These are phyloP conservation scores for Candida silvicultrix DNA, from an alignment of 805 yeast species.

Conservation along the genomic window DNA sequence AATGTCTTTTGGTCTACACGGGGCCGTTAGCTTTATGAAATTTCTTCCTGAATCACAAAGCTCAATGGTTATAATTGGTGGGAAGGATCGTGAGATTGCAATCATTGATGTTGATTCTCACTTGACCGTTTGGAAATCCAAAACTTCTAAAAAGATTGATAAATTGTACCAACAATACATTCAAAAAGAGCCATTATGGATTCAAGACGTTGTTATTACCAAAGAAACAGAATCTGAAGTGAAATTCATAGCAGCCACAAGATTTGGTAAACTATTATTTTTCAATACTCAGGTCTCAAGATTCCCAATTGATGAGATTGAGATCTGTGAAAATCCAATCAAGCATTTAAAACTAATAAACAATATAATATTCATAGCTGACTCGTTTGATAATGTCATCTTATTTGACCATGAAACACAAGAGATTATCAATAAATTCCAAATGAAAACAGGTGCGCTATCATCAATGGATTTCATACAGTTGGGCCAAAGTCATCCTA, in stretches of 20 bases:
- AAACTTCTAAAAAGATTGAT: conserved; percentile 5
- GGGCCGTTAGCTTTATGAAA: conserved; percentile 16
- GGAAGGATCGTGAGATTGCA: conserved; percentile 18
- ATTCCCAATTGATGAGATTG: conserved; percentile 17
- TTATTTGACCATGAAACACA: conserved; percentile 8
- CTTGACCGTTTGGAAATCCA: conserved; percentile 18
- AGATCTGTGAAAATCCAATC: conserved; percentile 17
- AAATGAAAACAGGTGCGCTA: conserved; percentile 18
- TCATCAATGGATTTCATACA: conserved; percentile 6
- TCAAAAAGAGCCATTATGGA: conserved; percentile 17
- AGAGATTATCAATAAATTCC: conserved; percentile 7
- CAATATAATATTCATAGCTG: conserved; percentile 9
- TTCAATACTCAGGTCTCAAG: conserved; percentile 14
- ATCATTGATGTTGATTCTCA: conserved; percentile 14
- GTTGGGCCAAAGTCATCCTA: conserved; percentile 1
- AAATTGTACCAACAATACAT: conserved; percentile 1
- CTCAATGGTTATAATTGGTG: conserved; percentile 12
- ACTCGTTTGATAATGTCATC: conserved; percentile 16
- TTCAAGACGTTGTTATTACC: conserved; percentile 13
- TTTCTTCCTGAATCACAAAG: conserved; percentile 6
- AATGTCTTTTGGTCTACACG: conserved; percentile 21
- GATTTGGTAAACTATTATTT: conserved; percentile 17
- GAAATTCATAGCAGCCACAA: conserved; percentile 15
- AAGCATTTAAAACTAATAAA: conserved; percentile 8
- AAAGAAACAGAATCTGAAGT: conserved; percentile 4